These are phyloP conservation scores for Microascus cirrosus DNA, from an alignment of 2,329 filamentous ascomycete species.

Conservation along the genomic window DNA sequence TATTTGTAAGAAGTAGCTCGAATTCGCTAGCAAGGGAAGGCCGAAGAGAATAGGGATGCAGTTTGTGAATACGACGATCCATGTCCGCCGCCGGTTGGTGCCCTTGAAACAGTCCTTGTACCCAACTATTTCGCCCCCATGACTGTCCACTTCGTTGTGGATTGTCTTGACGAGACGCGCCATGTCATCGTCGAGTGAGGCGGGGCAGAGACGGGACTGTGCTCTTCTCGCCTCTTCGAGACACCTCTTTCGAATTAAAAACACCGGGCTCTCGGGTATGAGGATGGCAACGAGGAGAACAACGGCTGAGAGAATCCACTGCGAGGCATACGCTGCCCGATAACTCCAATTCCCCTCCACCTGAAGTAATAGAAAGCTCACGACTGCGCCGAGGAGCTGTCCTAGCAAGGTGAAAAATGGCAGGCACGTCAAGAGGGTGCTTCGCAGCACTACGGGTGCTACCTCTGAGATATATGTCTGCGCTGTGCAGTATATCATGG, in stretches of 20 bases:
- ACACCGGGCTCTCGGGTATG: slow-evolving; percentile 36
- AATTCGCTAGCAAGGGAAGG: slow-evolving; percentile 27
- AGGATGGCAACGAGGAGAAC: slow-evolving; percentile 28
- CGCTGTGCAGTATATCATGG: slow-evolving; percentile 27
- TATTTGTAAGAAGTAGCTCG: slow-evolving; percentile 26
- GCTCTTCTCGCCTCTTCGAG: not conserved
- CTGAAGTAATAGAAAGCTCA: slow-evolving; percentile 22
- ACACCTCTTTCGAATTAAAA: slow-evolving; percentile 5
- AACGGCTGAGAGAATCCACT: slow-evolving; percentile 30
- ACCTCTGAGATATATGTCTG: slow-evolving; percentile 40
- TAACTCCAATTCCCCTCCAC: slow-evolving; percentile 19
- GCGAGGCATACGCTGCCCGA: slow-evolving; percentile 26
- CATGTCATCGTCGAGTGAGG: too few species aligned
- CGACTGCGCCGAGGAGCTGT: slow-evolving; percentile 31
- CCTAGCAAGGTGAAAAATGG: slow-evolving; percentile 36
- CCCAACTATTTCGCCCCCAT: slow-evolving; percentile 10
- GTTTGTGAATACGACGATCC: slow-evolving; percentile 28
- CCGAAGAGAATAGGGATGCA: slow-evolving; percentile 32
- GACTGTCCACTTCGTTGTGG: too few species aligned
- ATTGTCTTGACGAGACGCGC: too few species aligned
- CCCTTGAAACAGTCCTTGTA: slow-evolving; percentile 33
- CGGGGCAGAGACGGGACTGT: not conserved
- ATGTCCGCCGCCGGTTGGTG: slow-evolving; percentile 26
- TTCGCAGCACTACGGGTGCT: slow-evolving; percentile 31
- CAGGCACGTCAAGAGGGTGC: slow-evolving; percentile 33